Base-by-base conservation (phyloP, 306 rosid genomes). In the Pyrus bretschneideri region DNA sequence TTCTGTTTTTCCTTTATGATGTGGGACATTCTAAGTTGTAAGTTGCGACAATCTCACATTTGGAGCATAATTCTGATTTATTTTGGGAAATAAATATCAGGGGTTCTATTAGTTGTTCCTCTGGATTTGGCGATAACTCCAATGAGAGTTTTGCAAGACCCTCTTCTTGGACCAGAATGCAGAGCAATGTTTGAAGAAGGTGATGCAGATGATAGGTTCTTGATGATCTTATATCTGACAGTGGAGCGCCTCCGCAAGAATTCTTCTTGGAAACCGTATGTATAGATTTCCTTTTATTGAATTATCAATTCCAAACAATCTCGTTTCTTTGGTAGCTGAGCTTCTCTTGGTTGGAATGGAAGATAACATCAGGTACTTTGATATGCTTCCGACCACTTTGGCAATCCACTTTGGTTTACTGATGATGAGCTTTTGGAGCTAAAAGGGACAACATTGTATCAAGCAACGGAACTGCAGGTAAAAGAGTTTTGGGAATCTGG, bases 71-170 rank as follows among this genome's bases (percentile, higher is more conserved):
- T 29, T 66, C 64, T 70, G 58, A 63, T 44, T 78, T 19, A 63
- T 29, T 42, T 65, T 52, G 30, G 54, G 58, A 59, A 68, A 79
- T 23, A 46, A 23, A 45, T 74, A 49, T 75, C 88, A 95, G 99
- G 89, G 74, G 83, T 95, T 82, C 65, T 88, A 62, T 80, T 92
- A 83, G 97, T 90, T 80, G 99, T 92, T 78, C 97, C 97, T 42
- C 85, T 95, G 30, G 90, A 89, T 83, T 85, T 95, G 69, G 96
- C 97, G 69, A 92, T 95, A 75, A 93, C 99, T 79, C 99, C 99
- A 6, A 95, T 95, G 99, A 85, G 97, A 84, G 99, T 92, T 92
- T 78, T 95, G 90, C 97, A 95, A 92, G 97, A 95, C 78, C 90
- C 97, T 78, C 84, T 90, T 77, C 72, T 90, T 67, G 97, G 99